These are phyloP conservation scores for Cercospora canescens DNA, from an alignment of 2,329 filamentous ascomycete genomes.

Conservation along the genomic window DNA sequence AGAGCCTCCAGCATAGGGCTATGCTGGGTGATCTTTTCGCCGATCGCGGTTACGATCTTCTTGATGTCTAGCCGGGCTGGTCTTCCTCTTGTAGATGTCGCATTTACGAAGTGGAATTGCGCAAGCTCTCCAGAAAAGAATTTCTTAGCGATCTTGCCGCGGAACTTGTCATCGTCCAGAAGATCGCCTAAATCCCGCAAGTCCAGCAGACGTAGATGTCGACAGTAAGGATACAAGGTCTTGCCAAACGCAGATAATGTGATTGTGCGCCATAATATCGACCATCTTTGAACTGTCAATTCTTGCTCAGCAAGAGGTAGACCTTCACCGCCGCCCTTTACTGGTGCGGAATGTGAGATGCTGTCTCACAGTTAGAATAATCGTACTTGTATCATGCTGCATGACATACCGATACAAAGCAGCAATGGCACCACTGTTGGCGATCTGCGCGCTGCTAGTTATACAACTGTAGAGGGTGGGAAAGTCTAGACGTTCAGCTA, in stretches of 20 bases:
- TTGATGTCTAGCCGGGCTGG: conserved; percentile 41
- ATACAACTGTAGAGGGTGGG: conserved; percentile 61
- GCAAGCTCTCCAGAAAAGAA: conserved; percentile 55
- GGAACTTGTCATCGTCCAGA: conserved; percentile 62
- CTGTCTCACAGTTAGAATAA: conserved; percentile 29
- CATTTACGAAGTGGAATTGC: conserved; percentile 42
- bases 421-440: conserved; percentile 57
- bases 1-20: conserved; percentile 55
- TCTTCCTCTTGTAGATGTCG: conserved; percentile 26
- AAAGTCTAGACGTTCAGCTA: conserved; percentile 59
- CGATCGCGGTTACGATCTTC: conserved; percentile 49
- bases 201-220: conserved; percentile 65
- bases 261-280: conserved; percentile 67
- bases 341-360: conserved; percentile 45
- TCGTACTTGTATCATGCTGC: not conserved
- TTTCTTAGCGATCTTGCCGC: conserved; percentile 58
- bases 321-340: conserved; percentile 47
- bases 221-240: conserved; percentile 68
- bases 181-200: conserved; percentile 62
- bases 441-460: conserved; percentile 56
- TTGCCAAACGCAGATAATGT: conserved; percentile 63
- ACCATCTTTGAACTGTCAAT: conserved; percentile 57
- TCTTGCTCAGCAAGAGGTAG: conserved; percentile 45
- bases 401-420: conserved; percentile 61
- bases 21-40: conserved; percentile 42